These are phyloP conservation scores for Vicia sativa DNA, from an alignment of 306 rosid genomes.

Conservation along the genomic window DNA sequence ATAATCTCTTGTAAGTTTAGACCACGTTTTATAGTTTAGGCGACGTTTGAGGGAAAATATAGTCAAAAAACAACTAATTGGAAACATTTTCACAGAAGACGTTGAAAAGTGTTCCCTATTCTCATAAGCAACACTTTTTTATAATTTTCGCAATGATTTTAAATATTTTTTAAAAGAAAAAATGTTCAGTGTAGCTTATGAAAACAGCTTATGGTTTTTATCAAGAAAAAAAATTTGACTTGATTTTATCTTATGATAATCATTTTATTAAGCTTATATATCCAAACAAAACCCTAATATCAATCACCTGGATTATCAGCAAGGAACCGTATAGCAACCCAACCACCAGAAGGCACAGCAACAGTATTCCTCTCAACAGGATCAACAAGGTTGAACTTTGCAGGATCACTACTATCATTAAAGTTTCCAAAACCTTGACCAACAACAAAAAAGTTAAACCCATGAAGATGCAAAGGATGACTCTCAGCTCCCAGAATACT, in stretches of 20 bases:
- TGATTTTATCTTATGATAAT: too few relatives aligned
- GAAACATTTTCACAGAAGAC: too few relatives aligned
- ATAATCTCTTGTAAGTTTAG: too few relatives aligned
- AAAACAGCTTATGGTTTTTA: neutral
- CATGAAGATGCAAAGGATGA: conserved; percentile 84
- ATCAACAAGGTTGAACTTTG: conserved; percentile 61
- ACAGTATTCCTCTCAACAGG: conserved; percentile 74
- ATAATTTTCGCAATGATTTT: too few relatives aligned
- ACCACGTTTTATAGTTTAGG: too few relatives aligned
- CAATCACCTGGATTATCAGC: conserved; percentile 74
- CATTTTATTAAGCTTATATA: neutral
- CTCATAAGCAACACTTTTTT: too few relatives aligned
- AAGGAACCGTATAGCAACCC: conserved; percentile 74
- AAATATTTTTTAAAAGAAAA: too few relatives aligned
- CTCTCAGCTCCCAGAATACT: conserved; percentile 74
- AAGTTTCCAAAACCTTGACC: conserved; percentile 81
- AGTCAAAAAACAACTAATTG: too few relatives aligned
- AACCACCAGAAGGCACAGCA: conserved; percentile 75
- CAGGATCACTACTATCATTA: conserved; percentile 50
- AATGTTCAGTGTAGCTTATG: too few relatives aligned
- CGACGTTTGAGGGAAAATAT: too few relatives aligned
- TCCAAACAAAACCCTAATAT: neutral
- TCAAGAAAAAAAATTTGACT: too few relatives aligned
- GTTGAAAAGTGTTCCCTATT: too few relatives aligned
- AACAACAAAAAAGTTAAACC: conserved; percentile 62